phyloP scores from a whole-genome alignment of 2,329 filamentous ascomycete species.

The Pseudogymnoascus sp. region DNA sequence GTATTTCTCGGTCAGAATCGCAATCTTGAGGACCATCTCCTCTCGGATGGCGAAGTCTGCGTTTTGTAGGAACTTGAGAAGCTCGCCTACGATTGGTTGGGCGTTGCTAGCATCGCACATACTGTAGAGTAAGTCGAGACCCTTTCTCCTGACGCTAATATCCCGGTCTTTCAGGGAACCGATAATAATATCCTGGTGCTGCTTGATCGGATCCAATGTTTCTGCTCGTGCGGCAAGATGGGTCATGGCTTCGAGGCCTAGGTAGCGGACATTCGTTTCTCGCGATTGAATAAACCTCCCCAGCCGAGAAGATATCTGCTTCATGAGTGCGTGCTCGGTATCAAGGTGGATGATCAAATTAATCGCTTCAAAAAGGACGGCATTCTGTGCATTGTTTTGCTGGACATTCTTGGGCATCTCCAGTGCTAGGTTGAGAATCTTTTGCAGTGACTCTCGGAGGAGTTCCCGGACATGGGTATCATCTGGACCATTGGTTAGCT shows the following conservation, averaged over 20 bases:
- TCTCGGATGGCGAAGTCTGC: slow-evolving; percentile 97
- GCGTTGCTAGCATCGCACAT: slow-evolving; percentile 98
- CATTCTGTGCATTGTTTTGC: slow-evolving; percentile 98
- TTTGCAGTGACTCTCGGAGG: slow-evolving; percentile 84
- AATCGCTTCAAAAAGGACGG: slow-evolving; percentile 95
- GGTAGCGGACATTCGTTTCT: slow-evolving; percentile 94
- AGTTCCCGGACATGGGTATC: slow-evolving; percentile 86
- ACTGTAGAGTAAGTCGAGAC: slow-evolving; percentile 93
- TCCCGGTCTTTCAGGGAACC: slow-evolving; percentile 90
- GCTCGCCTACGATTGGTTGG: slow-evolving; percentile 83
- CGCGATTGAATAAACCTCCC: slow-evolving; percentile 95
- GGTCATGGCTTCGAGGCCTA: slow-evolving; percentile 95
- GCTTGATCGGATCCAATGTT: slow-evolving; percentile 93
- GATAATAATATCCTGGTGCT: slow-evolving; percentile 93
- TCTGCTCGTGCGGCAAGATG: slow-evolving; percentile 91
- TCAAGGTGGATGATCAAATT: slow-evolving; percentile 97
- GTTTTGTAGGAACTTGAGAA: slow-evolving; percentile 88
- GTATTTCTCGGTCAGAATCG: slow-evolving; percentile 96
- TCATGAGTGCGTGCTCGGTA: slow-evolving; percentile 88
- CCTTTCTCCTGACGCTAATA: slow-evolving; percentile 93
- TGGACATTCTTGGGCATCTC: slow-evolving; percentile 97
- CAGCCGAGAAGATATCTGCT: slow-evolving; percentile 83
- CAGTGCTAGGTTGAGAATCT: slow-evolving; percentile 82
- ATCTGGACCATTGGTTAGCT: slow-evolving; percentile 42
- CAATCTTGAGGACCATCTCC: slow-evolving; percentile 99